These are phyloP conservation scores for Oryza coarctata DNA, from an alignment of 176 grass and related monocot species.

Conservation along the genomic window DNA sequence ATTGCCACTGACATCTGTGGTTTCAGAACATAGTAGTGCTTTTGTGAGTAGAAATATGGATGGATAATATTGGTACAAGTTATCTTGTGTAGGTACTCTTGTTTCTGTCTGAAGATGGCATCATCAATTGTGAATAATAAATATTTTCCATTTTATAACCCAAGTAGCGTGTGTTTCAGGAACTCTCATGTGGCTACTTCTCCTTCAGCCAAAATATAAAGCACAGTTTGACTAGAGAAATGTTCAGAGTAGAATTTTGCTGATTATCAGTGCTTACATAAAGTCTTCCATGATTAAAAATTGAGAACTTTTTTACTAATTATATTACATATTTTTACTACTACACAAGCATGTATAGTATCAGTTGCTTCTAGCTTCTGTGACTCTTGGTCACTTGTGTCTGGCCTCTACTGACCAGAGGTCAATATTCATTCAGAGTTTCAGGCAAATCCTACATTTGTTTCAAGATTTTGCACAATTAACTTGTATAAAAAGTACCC, in stretches of 20 bases:
- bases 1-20: slow-evolving; percentile 32
- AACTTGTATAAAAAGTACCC: not conserved
- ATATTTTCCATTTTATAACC: not conserved
- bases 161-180: not conserved
- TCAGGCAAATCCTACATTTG: not conserved
- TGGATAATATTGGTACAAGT: not conserved
- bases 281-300: not conserved
- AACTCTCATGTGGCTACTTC: not conserved
- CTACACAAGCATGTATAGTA: too few relatives aligned
- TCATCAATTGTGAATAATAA: slow-evolving; percentile 23
- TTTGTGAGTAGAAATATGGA: not conserved
- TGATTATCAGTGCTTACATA: not conserved
- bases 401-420: not conserved
- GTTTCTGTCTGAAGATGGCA: not conserved
- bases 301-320: not conserved
- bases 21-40: not conserved
- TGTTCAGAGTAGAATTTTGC: not conserved
- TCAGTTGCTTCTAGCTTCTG: not conserved
- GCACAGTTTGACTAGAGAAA: not conserved
- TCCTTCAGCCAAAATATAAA: not conserved
- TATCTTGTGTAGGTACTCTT: not conserved
- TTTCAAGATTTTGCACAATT: not conserved
- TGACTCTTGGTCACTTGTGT: not conserved
- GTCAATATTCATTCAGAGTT: not conserved
- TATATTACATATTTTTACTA: too few relatives aligned